phyloP scores from a whole-genome alignment of 1,139 yeast species.

The Ashbya aceris region DNA sequence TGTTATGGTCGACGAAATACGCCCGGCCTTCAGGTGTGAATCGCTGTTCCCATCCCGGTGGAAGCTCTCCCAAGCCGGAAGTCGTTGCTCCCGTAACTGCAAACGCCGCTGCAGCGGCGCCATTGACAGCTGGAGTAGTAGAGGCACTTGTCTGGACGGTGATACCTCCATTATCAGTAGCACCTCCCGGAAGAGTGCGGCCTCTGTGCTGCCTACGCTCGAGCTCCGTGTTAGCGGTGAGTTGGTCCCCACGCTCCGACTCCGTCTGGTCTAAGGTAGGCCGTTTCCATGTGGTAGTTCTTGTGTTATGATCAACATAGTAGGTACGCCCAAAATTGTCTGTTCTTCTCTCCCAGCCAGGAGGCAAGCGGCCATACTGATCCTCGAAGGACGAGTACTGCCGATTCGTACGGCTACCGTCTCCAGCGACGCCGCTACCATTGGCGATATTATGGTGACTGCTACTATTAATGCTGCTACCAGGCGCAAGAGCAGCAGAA shows the following conservation, averaged over 20 bases:
- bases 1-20: constrained; percentile 95
- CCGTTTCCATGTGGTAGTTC: constrained; percentile 97
- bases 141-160: constrained; percentile 32
- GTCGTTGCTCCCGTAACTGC: constrained; percentile 90
- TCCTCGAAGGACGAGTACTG: constrained; percentile 92
- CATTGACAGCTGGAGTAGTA: constrained; percentile 44
- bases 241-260: constrained; percentile 47
- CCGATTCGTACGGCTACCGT: constrained; percentile 33
- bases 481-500: constrained; percentile 1
- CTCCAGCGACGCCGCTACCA: constrained; percentile 16
- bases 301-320: constrained; percentile 93
- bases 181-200: constrained; percentile 77
- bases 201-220: constrained; percentile 89
- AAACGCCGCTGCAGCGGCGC: constrained; percentile 68
- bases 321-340: constrained; percentile 96
- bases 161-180: constrained; percentile 28
- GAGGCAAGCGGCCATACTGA: constrained; percentile 90
- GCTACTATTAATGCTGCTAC: constrained; percentile 19
- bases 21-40: constrained; percentile 97
- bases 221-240: constrained; percentile 61
- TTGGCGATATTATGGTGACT: constrained; percentile 18
- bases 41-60: constrained; percentile 98
- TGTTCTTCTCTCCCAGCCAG: constrained; percentile 98
- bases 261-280: constrained; percentile 72
- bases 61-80: constrained; percentile 92